Base-by-base conservation (phyloP, 192 early-diverging fungal genomes). In the Rhizoclosmatium sp. region DNA sequence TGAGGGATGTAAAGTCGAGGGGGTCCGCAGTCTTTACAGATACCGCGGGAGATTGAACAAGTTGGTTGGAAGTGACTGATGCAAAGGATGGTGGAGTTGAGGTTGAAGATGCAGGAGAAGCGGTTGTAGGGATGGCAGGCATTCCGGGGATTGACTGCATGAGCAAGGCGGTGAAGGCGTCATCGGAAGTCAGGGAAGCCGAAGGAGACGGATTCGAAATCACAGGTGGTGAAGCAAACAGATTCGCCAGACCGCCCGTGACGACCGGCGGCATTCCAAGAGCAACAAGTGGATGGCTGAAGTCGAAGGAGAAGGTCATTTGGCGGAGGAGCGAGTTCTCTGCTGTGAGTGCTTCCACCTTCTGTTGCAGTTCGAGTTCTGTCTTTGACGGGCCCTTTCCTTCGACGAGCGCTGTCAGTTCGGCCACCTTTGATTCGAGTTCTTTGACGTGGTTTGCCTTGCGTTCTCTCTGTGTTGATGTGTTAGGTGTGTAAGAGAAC, bases 401-500 rank as follows among this genome's bases (percentile, higher is more conserved):
- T 19, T 64, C 60, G 48, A 76, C 54, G n/a, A 67, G 1, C 12
- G 31, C 45, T 1, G 75, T 67, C 40, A 76, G 65, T 12, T 76
- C 64, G 19, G 60, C 42, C 31, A 76, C 75, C 31, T 66, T 65
- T 1, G 49, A 3, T 41, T 76, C 75, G 2, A 76, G 64, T 9
- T 76, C 75, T 66, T 67, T 76, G 51, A 76, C 41, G 47, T 76
- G 58, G 49, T 76, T 76, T 7, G 75, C 75, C 41, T 62, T 59
- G 75, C 75, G 75, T n/a, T 76, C 73, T 41, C 73, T 31, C 42
- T 68, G 2, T 62, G 19, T 10, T 39, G 64, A 12, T 65, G 64
- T 16, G 64, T 39, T 39, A 23, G 56, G 1, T 0, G 56, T 16
- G n/a, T 1, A 58, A 21, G 12, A 39, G 64, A 39, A 31, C 64